Percentiles rank a stretch among this genome's conserved stretches.
These are phyloP conservation scores for Pythium coloratum DNA, from an alignment of 352 stramenopile species.

Conservation along the genomic window DNA sequence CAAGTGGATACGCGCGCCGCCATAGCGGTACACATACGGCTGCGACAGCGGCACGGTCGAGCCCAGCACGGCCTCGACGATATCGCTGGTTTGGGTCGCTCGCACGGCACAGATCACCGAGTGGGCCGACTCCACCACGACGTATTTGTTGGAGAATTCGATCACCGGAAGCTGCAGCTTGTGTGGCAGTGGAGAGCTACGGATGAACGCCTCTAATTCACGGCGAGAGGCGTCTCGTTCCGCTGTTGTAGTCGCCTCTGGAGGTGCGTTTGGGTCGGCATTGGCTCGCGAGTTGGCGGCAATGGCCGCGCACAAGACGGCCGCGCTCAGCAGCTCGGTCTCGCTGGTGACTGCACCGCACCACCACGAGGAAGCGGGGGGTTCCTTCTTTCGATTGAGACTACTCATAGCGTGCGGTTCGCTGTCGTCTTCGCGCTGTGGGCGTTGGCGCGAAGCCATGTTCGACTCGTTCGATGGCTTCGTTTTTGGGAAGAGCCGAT, in stretches of 20 bases:
- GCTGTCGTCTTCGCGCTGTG: slow-evolving; percentile 8
- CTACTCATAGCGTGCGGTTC: slow-evolving; percentile 1
- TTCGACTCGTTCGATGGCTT: slow-evolving; percentile 7
- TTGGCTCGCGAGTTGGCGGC: slow-evolving; percentile 35
- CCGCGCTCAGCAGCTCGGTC: slow-evolving; percentile 71
- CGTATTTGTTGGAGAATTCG: slow-evolving; percentile 48
- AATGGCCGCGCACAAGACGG: slow-evolving; percentile 71
- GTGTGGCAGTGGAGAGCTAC: slow-evolving; percentile 69
- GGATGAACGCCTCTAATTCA: slow-evolving; percentile 58
- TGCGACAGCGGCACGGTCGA: slow-evolving; percentile 62
- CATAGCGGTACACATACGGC: slow-evolving; percentile 72
- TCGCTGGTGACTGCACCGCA: slow-evolving; percentile 53
- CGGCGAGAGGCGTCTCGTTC: slow-evolving; percentile 21
- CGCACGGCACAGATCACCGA: slow-evolving; percentile 70
- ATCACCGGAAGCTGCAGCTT: slow-evolving; percentile 56
- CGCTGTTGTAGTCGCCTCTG: slow-evolving; percentile 20
- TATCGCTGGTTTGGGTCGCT: slow-evolving; percentile 54
- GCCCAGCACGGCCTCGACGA: slow-evolving; percentile 70
- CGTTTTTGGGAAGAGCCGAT: not conserved
- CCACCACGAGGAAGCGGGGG: slow-evolving; percentile 40
- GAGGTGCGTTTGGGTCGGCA: slow-evolving; percentile 16
- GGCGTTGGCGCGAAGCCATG: slow-evolving; percentile 10
- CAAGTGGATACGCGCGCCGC: slow-evolving; percentile 68
- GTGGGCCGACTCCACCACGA: slow-evolving; percentile 61
- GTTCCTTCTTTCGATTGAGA: slow-evolving; percentile 6